Evolutionary conservation across 2,329 filamentous ascomycete genomes (phyloP).

Genomic region (Alternaria solani): DNA sequence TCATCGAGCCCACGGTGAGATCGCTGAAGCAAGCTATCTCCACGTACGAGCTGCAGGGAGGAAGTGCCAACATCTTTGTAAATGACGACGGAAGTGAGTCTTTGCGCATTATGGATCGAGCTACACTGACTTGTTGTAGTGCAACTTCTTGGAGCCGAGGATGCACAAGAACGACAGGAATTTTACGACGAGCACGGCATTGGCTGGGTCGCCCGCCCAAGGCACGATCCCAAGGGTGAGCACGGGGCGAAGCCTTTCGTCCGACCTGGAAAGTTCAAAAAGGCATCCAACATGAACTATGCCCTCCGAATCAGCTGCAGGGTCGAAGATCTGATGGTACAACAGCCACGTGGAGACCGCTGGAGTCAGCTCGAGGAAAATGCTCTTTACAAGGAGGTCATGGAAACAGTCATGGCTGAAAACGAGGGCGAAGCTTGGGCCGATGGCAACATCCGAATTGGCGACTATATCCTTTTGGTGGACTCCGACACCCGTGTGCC

Average conservation of each 20-base stretch:
- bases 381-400: conserved; percentile 39
- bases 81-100: conserved; percentile 68
- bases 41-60: conserved; percentile 64
- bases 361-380: conserved; percentile 49
- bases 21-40: conserved; percentile 74
- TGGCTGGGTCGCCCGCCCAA: conserved; percentile 59
- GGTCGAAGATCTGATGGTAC: conserved; percentile 66
- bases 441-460: conserved; percentile 84
- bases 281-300: conserved; percentile 78
- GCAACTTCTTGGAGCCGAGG: conserved; percentile 63
- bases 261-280: conserved; percentile 50
- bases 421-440: conserved; percentile 75
- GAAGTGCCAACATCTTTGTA: conserved; percentile 71
- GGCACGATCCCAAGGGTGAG: conserved; percentile 46
- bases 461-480: conserved; percentile 81
- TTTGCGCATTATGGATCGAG: neutral
- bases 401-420: conserved; percentile 71
- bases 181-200: conserved; percentile 61
- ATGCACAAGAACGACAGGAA: conserved; percentile 55
- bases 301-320: conserved; percentile 68
- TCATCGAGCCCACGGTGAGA: conserved; percentile 79
- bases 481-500: conserved; percentile 57
- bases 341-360: conserved; percentile 27
- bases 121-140: conserved; percentile 40
- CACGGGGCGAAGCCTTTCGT: conserved; percentile 30